These are phyloP conservation scores for Dothideomycetes sp. DNA, from an alignment of 2,329 filamentous ascomycete species.

Conservation along the genomic window DNA sequence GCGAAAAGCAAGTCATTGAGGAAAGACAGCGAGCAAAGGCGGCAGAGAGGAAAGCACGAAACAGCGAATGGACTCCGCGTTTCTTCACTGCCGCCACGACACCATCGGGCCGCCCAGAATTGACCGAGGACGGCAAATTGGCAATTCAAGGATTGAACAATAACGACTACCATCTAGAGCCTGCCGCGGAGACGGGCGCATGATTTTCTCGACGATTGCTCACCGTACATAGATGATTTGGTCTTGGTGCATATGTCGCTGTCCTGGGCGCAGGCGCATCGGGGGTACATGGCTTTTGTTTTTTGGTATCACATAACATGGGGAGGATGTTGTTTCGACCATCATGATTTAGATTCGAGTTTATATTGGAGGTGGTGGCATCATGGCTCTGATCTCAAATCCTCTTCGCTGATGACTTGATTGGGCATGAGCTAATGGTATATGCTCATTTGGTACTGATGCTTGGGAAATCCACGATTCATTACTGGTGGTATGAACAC, in stretches of 20 bases:
- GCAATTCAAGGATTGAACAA: conserved; percentile 45
- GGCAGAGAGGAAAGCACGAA: conserved; percentile 60
- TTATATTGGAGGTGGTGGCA: no score
- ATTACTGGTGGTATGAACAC: no score
- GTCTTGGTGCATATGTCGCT: background rate
- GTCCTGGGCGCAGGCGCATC: background rate
- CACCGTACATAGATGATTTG: background rate
- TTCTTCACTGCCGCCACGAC: conserved; percentile 66
- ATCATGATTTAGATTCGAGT: no score
- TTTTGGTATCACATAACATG: background rate
- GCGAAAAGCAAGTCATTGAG: conserved; percentile 81
- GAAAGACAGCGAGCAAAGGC: conserved; percentile 80
- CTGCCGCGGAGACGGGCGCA: conserved; percentile 31
- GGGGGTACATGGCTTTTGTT: background rate
- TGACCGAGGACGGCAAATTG: conserved; percentile 51
- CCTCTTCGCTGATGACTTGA: no score
- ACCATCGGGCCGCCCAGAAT: conserved; percentile 48
- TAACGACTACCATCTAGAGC: conserved; percentile 38
- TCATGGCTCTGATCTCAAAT: no score
- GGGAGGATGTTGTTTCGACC: no score
- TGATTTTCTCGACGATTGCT: background rate
- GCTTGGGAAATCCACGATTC: no score
- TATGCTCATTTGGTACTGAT: no score
- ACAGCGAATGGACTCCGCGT: conserved; percentile 67
- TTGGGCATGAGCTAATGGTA: no score